phyloP scores from a whole-genome alignment of 2,329 filamentous ascomycete genomes.

The Chaetomiaceae sp. region DNA sequence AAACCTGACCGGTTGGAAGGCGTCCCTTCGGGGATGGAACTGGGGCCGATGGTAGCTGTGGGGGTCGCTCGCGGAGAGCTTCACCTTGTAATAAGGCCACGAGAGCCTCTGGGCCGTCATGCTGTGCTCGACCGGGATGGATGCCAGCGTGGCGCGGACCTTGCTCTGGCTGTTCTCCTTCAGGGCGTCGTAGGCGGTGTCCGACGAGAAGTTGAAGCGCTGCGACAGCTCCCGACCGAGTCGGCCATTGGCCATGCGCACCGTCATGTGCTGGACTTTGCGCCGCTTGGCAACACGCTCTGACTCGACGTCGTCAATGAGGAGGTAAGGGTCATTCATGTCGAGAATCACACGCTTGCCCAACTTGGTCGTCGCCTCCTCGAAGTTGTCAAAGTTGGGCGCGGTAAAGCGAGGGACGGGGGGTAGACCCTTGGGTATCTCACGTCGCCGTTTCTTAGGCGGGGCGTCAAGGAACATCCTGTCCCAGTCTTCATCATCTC shows the following conservation, averaged over 20 bases:
- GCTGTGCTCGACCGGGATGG: conserved; percentile 90
- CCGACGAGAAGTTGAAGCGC: conserved; percentile 94
- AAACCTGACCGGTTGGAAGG: conserved; percentile 67
- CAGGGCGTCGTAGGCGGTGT: conserved; percentile 89
- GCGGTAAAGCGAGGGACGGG: conserved; percentile 56
- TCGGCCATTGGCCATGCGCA: conserved; percentile 63
- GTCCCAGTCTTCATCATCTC: conserved; percentile 61
- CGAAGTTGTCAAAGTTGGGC: conserved; percentile 76
- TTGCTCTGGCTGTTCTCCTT: conserved; percentile 98
- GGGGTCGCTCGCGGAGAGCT: conserved; percentile 63
- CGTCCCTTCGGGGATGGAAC: conserved; percentile 65
- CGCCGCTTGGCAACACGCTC: conserved; percentile 59
- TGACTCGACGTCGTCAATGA: conserved; percentile 72
- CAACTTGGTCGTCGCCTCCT: conserved; percentile 65
- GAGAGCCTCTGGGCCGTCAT: conserved; percentile 86
- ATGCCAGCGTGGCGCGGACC: conserved; percentile 85
- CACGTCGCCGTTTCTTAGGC: conserved; percentile 60
- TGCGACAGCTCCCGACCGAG: conserved; percentile 68
- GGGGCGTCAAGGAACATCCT: conserved; percentile 53
- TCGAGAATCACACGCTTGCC: conserved; percentile 79
- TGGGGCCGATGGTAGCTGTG: conserved; percentile 80
- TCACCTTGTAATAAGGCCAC: conserved; percentile 94
- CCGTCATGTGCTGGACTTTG: conserved; percentile 53
- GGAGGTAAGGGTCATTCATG: conserved; percentile 79
- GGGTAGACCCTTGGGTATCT: conserved; percentile 50